These are phyloP conservation scores for Aschersonia sp. DNA, from an alignment of 2,329 filamentous ascomycete genomes.

Conservation along the genomic window DNA sequence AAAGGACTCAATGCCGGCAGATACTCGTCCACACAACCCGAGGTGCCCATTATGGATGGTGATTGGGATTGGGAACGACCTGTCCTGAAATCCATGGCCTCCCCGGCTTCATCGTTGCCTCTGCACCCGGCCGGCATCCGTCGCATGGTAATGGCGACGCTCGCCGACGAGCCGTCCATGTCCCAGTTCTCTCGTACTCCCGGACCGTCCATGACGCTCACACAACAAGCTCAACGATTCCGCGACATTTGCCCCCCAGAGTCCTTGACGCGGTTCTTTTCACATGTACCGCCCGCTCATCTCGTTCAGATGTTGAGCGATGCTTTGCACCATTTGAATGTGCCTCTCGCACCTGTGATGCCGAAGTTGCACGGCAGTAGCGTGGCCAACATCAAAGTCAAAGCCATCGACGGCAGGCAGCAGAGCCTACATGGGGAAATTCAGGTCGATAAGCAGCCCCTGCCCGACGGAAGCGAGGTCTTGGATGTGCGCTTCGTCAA, in stretches of 20 bases:
- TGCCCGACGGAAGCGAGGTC: constrained; percentile 43
- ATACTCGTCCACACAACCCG: constrained; percentile 75
- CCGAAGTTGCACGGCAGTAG: constrained; percentile 37
- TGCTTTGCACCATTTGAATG: constrained; percentile 71
- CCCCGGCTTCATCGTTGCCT: constrained; percentile 20
- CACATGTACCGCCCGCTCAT: constrained; percentile 57
- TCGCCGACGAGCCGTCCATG: constrained; percentile 77
- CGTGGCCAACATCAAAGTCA: constrained; percentile 54
- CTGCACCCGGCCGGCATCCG: constrained; percentile 16
- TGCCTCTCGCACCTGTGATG: constrained; percentile 47
- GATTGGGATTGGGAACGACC: constrained; percentile 84
- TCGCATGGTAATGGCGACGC: constrained; percentile 39
- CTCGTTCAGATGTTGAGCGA: constrained; percentile 69
- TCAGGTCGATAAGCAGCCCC: constrained; percentile 49
- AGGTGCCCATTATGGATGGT: constrained; percentile 58
- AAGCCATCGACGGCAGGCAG: constrained; percentile 55
- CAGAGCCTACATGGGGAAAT: constrained; percentile 66
- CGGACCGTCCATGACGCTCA: constrained; percentile 67
- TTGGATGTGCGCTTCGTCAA: constrained; percentile 88
- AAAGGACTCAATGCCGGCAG: constrained; percentile 25
- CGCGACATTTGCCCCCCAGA: constrained; percentile 81
- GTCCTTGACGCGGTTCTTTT: constrained; percentile 84
- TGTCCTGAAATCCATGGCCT: constrained; percentile 35
- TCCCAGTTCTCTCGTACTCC: constrained; percentile 72
- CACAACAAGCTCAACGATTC: constrained; percentile 79